Evolutionary conservation across 179 eudicot genomes (phyloP), one percentile per base, ranked within the genome.

Genomic region (Patellifolia procumbens): DNA sequence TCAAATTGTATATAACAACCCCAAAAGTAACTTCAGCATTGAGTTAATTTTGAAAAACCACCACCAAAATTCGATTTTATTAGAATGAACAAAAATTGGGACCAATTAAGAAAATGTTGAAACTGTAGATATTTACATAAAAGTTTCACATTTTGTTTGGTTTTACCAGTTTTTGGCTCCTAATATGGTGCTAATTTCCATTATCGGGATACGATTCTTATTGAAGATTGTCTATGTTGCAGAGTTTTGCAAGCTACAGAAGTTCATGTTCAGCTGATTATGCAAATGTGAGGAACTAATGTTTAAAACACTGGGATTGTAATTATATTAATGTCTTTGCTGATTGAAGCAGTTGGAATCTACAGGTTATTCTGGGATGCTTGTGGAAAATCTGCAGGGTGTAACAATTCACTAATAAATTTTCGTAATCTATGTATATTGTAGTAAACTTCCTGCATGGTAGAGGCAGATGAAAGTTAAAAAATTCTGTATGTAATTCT

Each of bases 341-440:
- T 17, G 78, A 58, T 29, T 2, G 12, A 56, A 46, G 28, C 26
- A 28, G 46, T 28, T 58, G 29, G 72, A 53, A 71, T 56, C 56
- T 24, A 26, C 29, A 48, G 8, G 32, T 49, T 73, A 37, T 72
- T 39, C 26, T 55, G 35, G 59, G 61, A 52, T 31, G 20, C 26
- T 29, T 58, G 12, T 64, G 39, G 19, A 42, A 26, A 26, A 72
- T 8, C 45, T 31, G 55, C 64, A 45, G 39, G 46, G 31, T 78
- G 73, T 59, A 46, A 51, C 42, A 26, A 42, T 56, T 48, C 68
- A 37, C 52, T 31, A 59, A 68, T 67, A 56, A 58, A 42, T 35
- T 59, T 65, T 29, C 68, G 70, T 73, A 73, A 66, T 51, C n/a
- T 76, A 60, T 81, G 77, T 81, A 77, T 61, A 81, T 81, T 42